A percentile compares a stretch with the other conserved stretches of the same genome.
Evolutionary conservation across 805 yeast genomes (phyloP).

Genomic region (Zygotorulaspora florentina): DNA sequence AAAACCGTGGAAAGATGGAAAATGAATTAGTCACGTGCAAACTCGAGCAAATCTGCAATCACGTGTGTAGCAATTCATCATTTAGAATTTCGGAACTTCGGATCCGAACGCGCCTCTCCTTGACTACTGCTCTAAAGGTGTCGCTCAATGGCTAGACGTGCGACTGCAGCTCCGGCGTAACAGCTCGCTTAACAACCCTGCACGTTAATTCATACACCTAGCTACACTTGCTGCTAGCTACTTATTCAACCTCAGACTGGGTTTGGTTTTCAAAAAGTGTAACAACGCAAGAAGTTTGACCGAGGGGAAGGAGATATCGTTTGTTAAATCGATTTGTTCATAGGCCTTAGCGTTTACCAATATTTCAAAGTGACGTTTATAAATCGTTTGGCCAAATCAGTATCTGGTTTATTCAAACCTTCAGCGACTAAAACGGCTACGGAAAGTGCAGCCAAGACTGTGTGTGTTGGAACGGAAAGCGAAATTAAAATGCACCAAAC

Average conservation of each 20-base stretch:
- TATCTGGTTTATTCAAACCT: conserved; percentile 16
- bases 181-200: no score
- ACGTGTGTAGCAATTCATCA: background rate
- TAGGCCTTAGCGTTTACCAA: background rate
- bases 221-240: no score
- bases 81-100: background rate
- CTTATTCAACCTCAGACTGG: no score
- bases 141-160: no score
- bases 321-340: background rate
- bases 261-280: no score
- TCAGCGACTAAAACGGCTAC: conserved; percentile 6
- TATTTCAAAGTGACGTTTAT: conserved; percentile 16
- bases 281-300: background rate
- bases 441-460: background rate
- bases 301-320: background rate
- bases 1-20: no score
- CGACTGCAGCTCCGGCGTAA: no score
- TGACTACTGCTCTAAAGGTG: no score
- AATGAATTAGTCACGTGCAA: background rate
- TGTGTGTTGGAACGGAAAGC: background rate
- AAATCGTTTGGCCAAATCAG: conserved; percentile 12
- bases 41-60: background rate
- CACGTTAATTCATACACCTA: no score
- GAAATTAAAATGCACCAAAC: conserved; percentile 33
- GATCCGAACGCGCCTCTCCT: background rate